Evolutionary conservation across 352 stramenopile species (phyloP).

Genomic region (Pythium myriotylum): DNA sequence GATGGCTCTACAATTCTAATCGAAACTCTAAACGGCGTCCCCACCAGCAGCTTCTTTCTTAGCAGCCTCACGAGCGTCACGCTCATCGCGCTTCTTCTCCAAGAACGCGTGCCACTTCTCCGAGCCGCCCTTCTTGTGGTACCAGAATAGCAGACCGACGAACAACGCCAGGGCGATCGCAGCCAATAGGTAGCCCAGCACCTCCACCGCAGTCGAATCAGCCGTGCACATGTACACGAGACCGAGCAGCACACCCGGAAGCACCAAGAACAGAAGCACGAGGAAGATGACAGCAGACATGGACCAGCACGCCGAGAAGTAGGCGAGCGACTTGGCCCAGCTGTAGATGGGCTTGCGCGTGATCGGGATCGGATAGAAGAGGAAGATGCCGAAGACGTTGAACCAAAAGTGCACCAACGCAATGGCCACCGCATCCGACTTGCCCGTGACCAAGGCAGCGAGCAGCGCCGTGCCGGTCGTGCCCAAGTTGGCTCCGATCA

Average conservation of each 20-base stretch:
- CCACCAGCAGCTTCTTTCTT: not conserved
- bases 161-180: not conserved
- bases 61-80: not conserved
- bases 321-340: constrained; percentile 43
- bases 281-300: constrained; percentile 22
- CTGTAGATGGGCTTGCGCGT: constrained; percentile 53
- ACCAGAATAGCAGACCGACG: constrained; percentile 3
- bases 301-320: constrained; percentile 23
- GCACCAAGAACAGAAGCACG: constrained; percentile 18
- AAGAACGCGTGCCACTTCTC: constrained; percentile 7
- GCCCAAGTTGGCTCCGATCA: constrained; percentile 81
- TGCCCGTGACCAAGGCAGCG: constrained; percentile 58
- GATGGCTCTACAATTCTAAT: too few species aligned
- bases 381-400: too few species aligned
- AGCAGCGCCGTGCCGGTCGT: constrained; percentile 74
- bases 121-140: constrained; percentile 6
- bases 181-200: constrained; percentile 14
- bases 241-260: constrained; percentile 14
- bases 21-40: not conserved
- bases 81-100: constrained; percentile 4
- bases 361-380: too few species aligned
- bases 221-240: constrained; percentile 29
- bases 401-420: constrained; percentile 76
- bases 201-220: not conserved
- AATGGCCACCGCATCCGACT: constrained; percentile 57